Evolutionary conservation across 2,329 filamentous ascomycete species (phyloP).

Genomic region (Verticillium klebahnii): DNA sequence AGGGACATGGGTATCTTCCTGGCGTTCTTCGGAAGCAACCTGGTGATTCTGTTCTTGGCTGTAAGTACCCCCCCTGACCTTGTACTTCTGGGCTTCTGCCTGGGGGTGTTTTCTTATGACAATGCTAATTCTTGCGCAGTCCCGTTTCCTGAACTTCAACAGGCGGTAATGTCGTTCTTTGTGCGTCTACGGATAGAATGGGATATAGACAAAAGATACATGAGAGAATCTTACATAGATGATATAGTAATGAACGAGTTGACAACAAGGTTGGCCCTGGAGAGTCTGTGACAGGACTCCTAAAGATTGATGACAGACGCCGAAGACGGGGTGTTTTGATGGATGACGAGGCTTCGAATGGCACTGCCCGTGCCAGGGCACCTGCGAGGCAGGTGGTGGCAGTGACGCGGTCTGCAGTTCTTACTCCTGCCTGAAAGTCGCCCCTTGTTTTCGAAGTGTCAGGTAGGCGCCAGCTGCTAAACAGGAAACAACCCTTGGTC

Average conservation of each 20-base stretch:
- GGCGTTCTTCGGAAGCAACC: slow-evolving; percentile 73
- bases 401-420: too few relatives aligned
- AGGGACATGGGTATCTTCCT: slow-evolving; percentile 75
- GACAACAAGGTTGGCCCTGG: neutral
- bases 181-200: neutral
- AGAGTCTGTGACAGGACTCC: too few relatives aligned
- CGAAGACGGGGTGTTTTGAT: too few relatives aligned
- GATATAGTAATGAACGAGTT: neutral
- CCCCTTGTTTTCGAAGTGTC: too few relatives aligned
- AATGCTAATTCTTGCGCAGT: slow-evolving; percentile 24
- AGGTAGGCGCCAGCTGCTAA: too few relatives aligned
- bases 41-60: slow-evolving; percentile 55
- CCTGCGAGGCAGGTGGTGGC: too few relatives aligned
- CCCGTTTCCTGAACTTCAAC: slow-evolving; percentile 51
- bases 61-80: slow-evolving; percentile 32
- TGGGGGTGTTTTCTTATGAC: neutral
- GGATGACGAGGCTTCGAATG: neutral
- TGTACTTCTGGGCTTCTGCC: neutral
- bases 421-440: too few relatives aligned
- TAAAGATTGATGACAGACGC: too few relatives aligned
- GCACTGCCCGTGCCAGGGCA: too few relatives aligned
- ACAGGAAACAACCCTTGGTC: too few relatives aligned
- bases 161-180: slow-evolving; percentile 27
- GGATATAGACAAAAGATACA: neutral
- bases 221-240: neutral